A percentile compares a stretch with the other conserved stretches of the same genome.
phyloP scores from a whole-genome alignment of 805 yeast species.

The Ogataea trehaloabstinens region DNA sequence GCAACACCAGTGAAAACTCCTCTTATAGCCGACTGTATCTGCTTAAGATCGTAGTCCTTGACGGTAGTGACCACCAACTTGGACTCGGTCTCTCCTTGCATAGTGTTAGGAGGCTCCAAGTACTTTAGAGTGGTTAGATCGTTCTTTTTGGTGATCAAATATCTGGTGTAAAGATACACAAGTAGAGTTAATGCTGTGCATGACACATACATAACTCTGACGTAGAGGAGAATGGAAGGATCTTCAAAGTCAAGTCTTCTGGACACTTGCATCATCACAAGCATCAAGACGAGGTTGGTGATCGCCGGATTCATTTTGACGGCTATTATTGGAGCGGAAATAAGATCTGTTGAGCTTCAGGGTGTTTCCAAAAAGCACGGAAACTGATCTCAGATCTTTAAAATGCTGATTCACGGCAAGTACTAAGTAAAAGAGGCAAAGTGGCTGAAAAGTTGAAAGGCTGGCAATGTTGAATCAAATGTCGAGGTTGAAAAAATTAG shows the following conservation, averaged over 20 bases:
- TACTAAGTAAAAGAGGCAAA: too few relatives aligned
- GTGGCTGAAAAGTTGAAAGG: too few relatives aligned
- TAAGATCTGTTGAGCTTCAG: background rate
- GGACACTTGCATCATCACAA: constrained; percentile 94
- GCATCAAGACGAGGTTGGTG: constrained; percentile 83
- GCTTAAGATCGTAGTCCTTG: constrained; percentile 90
- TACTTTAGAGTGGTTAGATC: constrained; percentile 90
- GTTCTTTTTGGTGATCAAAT: constrained; percentile 66
- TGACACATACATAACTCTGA: constrained; percentile 67
- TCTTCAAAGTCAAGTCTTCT: constrained; percentile 86
- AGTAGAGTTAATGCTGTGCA: constrained; percentile 65
- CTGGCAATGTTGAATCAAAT: too few relatives aligned
- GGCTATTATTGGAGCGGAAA: too few relatives aligned
- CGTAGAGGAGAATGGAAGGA: constrained; percentile 68
- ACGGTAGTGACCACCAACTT: constrained; percentile 86
- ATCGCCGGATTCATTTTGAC: constrained; percentile 79
- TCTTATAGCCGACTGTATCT: constrained; percentile 75
- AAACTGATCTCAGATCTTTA: too few relatives aligned
- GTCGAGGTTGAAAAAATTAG: too few relatives aligned
- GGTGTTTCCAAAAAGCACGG: background rate
- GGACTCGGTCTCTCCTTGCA: constrained; percentile 72
- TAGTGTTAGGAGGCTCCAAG: constrained; percentile 78
- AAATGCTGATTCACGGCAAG: too few relatives aligned
- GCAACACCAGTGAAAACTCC: constrained; percentile 85
- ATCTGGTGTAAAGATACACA: constrained; percentile 64